These are phyloP conservation scores for Diaporthe sp. DNA, from an alignment of 2,329 filamentous ascomycete species.

Conservation along the genomic window DNA sequence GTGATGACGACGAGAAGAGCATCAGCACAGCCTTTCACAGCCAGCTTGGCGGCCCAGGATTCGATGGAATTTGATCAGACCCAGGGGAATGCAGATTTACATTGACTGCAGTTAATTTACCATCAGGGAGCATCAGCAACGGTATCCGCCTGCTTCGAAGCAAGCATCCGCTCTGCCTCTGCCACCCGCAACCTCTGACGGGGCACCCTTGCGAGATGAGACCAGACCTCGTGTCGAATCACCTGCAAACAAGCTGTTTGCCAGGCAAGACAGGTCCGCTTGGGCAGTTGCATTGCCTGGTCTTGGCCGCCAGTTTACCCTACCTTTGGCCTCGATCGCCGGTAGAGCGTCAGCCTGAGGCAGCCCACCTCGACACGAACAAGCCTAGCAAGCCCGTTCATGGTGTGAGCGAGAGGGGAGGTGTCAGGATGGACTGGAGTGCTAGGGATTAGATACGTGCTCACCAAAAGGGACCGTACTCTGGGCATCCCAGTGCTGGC, in stretches of 20 bases:
- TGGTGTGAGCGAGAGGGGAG: conserved; percentile 13
- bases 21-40: conserved; percentile 97
- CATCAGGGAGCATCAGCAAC: conserved; percentile 28
- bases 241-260: conserved; percentile 24
- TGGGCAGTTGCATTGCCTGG: not conserved
- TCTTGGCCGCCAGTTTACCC: not conserved
- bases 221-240: conserved; percentile 10
- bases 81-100: conserved; percentile 43
- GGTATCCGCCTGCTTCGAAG: conserved; percentile 20
- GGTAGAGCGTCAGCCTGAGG: not conserved
- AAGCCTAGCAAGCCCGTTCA: conserved; percentile 20
- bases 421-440: not conserved
- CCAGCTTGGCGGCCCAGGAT: conserved; percentile 79
- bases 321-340: not conserved
- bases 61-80: conserved; percentile 58
- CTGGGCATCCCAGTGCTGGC: conserved; percentile 10
- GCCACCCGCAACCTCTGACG: conserved; percentile 27
- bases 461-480: not conserved
- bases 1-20: conserved; percentile 95
- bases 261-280: conserved; percentile 2
- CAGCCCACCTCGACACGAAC: conserved; percentile 18
- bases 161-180: conserved; percentile 22
- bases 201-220: conserved; percentile 9
- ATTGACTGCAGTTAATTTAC: conserved; percentile 34
- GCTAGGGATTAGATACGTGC: not conserved